A percentile compares a stretch with the other conserved stretches of the same genome.
phyloP scores from a whole-genome alignment of 495 filamentous ascomycete species.

The Apiosordaria backusii region DNA sequence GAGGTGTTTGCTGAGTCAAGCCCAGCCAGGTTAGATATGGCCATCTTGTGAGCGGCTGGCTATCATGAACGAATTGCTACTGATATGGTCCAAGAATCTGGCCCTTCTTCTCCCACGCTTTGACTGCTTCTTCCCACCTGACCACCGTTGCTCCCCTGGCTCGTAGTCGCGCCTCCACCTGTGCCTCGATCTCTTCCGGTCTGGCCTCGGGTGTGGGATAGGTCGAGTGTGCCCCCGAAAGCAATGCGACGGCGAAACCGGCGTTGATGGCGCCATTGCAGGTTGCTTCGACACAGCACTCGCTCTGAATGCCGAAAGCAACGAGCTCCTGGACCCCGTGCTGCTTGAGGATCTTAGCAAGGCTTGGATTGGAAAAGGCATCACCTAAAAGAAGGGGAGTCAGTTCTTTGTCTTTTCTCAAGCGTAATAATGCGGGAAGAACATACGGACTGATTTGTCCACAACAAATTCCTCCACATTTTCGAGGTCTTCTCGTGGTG shows the following conservation, averaged over 20 bases:
- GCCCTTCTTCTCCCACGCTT: conserved; percentile 11
- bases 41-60: not conserved
- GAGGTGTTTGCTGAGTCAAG: not conserved
- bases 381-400: not conserved
- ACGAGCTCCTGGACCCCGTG: not conserved
- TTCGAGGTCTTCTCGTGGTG: not conserved
- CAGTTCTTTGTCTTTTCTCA: not conserved
- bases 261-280: conserved; percentile 29
- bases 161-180: conserved; percentile 28
- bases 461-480: not conserved
- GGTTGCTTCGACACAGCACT: not conserved
- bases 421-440: not conserved
- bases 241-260: conserved; percentile 29
- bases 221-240: conserved; percentile 37
- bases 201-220: conserved; percentile 25
- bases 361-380: not conserved
- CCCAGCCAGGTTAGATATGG: not conserved
- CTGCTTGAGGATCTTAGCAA: not conserved
- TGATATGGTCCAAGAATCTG: not conserved
- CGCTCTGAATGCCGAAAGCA: not conserved
- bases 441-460: not conserved
- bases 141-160: conserved; percentile 20
- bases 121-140: conserved; percentile 25
- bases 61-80: not conserved
- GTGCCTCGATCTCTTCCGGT: conserved; percentile 30